Percentiles rank a stretch among this genome's conserved stretches.
Conservation (phyloP, 768 basidiomycete genomes). For the Psilocybe tampanensis region DNA sequence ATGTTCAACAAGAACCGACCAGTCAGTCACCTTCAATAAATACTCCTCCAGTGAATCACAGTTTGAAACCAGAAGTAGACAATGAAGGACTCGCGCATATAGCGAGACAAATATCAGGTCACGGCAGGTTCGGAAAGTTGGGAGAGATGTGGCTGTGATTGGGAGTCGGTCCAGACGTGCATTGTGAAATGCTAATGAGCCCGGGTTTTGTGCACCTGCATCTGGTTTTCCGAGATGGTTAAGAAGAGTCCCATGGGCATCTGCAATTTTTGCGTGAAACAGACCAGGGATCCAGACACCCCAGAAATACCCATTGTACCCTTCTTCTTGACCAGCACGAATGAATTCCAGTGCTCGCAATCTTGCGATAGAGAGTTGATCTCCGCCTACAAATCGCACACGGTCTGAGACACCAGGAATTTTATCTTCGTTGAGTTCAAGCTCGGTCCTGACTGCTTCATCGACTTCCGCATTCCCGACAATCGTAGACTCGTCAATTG, state of each 20-base stretch:
- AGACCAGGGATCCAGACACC: slow-evolving; percentile 31
- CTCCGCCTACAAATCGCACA: slow-evolving; percentile 26
- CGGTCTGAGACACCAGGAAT: slow-evolving; percentile 7
- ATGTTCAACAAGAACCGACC: not conserved
- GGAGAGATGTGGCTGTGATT: slow-evolving; percentile 35
- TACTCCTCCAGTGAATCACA: not conserved
- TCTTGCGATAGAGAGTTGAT: slow-evolving; percentile 39
- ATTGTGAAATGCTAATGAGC: slow-evolving; percentile 37
- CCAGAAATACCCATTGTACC: slow-evolving; percentile 20
- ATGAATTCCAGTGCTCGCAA: slow-evolving; percentile 29
- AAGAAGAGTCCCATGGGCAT: slow-evolving; percentile 26
- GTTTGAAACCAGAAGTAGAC: slow-evolving; percentile 29
- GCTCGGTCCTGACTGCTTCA: slow-evolving; percentile 29
- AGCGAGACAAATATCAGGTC: slow-evolving; percentile 37
- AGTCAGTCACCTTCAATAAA: not conserved
- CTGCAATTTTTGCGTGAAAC: slow-evolving; percentile 40
- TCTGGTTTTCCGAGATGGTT: slow-evolving; percentile 31
- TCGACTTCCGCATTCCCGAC: slow-evolving; percentile 35
- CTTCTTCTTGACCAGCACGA: slow-evolving; percentile 33
- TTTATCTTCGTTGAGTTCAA: slow-evolving; percentile 7
- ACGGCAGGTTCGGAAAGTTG: slow-evolving; percentile 33
- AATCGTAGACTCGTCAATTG: slow-evolving; percentile 39
- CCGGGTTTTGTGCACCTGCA: slow-evolving; percentile 31
- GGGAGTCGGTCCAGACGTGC: slow-evolving; percentile 34
- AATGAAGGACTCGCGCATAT: slow-evolving; percentile 33